These are phyloP conservation scores for Lepidium sativum DNA, from an alignment of 345 rosid genomes.

Conservation along the genomic window DNA sequence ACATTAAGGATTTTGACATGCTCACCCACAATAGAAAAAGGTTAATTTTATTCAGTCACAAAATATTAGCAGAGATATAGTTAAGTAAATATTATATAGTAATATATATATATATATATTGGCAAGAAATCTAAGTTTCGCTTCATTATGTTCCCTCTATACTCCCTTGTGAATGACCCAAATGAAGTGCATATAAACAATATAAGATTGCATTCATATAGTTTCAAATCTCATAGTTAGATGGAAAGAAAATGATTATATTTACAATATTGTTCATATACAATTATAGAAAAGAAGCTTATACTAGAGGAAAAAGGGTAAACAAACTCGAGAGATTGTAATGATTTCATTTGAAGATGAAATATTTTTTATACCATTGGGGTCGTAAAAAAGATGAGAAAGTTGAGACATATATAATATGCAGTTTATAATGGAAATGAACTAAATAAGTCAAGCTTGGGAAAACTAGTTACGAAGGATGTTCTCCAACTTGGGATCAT, in stretches of 20 bases:
- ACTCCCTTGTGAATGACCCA: constrained; percentile 76
- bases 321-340: constrained; percentile 73
- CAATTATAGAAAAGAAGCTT: neutral
- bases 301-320: neutral
- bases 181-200: constrained; percentile 49
- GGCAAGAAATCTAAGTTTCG: constrained; percentile 89
- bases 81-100: neutral
- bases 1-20: constrained; percentile 86
- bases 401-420: too few species aligned
- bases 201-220: neutral
- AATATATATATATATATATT: constrained; percentile 52
- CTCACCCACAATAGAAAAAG: constrained; percentile 59
- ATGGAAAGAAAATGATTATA: neutral
- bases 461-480: too few species aligned
- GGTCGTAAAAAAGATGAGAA: too few species aligned
- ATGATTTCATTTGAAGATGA: too few species aligned
- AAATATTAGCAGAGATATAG: neutral
- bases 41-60: neutral
- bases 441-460: too few species aligned
- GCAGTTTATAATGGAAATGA: too few species aligned
- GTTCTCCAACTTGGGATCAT: too few species aligned
- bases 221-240: neutral
- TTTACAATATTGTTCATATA: neutral
- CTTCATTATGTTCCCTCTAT: constrained; percentile 81
- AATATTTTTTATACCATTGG: too few species aligned